These are phyloP conservation scores for Tephrocybe rancida DNA, from an alignment of 768 basidiomycete species.

Conservation along the genomic window DNA sequence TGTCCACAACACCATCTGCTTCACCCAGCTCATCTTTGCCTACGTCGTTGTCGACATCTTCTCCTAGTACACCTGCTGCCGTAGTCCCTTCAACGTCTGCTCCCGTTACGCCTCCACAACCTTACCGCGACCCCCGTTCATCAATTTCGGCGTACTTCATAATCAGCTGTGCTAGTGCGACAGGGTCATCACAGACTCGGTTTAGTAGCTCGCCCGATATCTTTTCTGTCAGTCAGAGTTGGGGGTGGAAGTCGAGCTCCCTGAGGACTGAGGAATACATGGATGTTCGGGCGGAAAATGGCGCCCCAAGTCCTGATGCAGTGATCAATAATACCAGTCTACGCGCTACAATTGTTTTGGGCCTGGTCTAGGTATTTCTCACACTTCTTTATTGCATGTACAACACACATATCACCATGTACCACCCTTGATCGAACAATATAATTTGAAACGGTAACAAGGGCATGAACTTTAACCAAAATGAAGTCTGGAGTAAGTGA, in stretches of 20 bases:
- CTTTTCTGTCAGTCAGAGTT: constrained; percentile 85
- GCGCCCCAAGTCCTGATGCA: constrained; percentile 18
- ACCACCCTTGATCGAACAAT: not conserved
- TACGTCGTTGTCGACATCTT: not conserved
- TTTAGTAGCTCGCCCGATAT: constrained; percentile 87
- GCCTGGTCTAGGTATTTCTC: constrained; percentile 53
- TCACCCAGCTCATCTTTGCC: constrained; percentile 20
- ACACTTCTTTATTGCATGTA: not conserved
- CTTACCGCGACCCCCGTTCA: constrained; percentile 76
- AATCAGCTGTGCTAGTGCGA: constrained; percentile 79
- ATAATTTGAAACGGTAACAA: not conserved
- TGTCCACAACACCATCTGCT: constrained; percentile 23
- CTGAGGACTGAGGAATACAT: constrained; percentile 52
- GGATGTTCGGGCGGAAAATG: constrained; percentile 39
- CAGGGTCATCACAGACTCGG: constrained; percentile 79
- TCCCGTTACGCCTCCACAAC: constrained; percentile 56
- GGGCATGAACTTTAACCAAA: constrained; percentile 5
- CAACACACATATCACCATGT: not conserved
- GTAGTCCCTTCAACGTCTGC: constrained; percentile 44
- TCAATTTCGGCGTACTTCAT: constrained; percentile 80
- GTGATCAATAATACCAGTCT: constrained; percentile 60
- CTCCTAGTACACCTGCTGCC: constrained; percentile 13
- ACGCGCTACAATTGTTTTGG: constrained; percentile 78
- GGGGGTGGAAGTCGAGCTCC: constrained; percentile 86
- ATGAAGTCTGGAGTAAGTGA: not conserved